phyloP scores from a whole-genome alignment of 2,329 filamentous ascomycete species.

The Aspergillus hiratsukae region DNA sequence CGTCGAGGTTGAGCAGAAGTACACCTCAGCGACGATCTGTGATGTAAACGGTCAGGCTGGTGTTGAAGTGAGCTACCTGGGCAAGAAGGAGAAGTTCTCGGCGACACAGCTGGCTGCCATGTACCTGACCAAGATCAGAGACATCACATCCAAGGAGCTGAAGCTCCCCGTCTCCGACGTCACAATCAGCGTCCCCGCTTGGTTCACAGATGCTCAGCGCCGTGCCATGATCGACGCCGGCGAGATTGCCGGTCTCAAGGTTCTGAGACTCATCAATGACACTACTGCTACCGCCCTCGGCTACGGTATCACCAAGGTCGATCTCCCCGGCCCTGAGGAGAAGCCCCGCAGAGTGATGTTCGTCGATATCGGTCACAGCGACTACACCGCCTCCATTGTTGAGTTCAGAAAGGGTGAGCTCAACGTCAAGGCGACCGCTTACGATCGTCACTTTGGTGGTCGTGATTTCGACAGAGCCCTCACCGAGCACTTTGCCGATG shows the following conservation, averaged over 20 bases:
- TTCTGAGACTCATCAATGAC: constrained; percentile 94
- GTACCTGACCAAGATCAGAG: constrained; percentile 92
- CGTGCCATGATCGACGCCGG: constrained; percentile 83
- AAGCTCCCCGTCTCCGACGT: constrained; percentile 89
- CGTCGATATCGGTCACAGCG: constrained; percentile 92
- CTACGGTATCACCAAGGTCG: constrained; percentile 96
- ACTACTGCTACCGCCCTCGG: constrained; percentile 93
- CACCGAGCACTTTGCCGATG: constrained; percentile 88
- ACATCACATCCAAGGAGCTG: constrained; percentile 79
- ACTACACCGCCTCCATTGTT: constrained; percentile 89
- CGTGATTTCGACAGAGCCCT: constrained; percentile 95
- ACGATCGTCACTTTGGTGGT: constrained; percentile 93
- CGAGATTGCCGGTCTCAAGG: constrained; percentile 88
- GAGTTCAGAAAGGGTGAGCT: constrained; percentile 98
- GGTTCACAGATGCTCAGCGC: constrained; percentile 95
- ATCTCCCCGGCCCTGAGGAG: constrained; percentile 83
- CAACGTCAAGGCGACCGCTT: constrained; percentile 85
- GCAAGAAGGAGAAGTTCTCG: constrained; percentile 94
- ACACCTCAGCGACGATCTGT: constrained; percentile 76
- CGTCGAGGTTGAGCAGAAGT: constrained; percentile 87
- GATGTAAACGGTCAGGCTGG: constrained; percentile 93
- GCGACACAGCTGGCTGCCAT: constrained; percentile 90
- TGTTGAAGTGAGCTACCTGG: constrained; percentile 86
- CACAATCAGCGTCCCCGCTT: constrained; percentile 89
- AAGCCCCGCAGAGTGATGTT: constrained; percentile 87